phyloP scores from a whole-genome alignment of 179 eudicot genomes.

The Vitellaria paradoxa region DNA sequence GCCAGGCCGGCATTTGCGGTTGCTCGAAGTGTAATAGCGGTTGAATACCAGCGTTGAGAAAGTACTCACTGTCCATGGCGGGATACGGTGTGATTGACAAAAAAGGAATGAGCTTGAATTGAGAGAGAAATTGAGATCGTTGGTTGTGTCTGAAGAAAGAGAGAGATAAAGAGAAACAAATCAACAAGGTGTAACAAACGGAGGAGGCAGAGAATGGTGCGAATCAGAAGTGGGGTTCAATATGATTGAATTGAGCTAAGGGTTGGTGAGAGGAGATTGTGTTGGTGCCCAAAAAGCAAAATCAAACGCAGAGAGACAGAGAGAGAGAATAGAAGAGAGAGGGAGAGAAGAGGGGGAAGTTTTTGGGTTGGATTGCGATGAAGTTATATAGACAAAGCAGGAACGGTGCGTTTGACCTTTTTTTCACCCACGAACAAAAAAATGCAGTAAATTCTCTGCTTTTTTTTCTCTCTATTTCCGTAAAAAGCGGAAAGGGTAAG shows the following conservation, averaged over 20 bases:
- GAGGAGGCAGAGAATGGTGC: conserved; percentile 10
- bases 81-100: neutral
- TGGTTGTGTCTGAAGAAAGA: neutral
- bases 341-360: conserved; percentile 24
- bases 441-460: neutral
- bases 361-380: conserved; percentile 22
- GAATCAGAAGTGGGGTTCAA: conserved; percentile 5
- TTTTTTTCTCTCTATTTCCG: conserved; percentile 9
- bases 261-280: conserved; percentile 26
- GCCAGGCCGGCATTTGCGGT: conserved; percentile 37
- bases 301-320: neutral
- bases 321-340: conserved; percentile 3
- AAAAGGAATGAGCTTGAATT: neutral
- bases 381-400: conserved; percentile 39
- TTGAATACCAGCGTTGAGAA: conserved; percentile 36
- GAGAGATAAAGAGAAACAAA: neutral
- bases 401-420: conserved; percentile 31
- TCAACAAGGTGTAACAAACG: neutral
- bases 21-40: conserved; percentile 35
- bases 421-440: neutral
- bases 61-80: conserved; percentile 67
- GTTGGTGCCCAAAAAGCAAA: conserved; percentile 22
- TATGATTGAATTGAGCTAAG: conserved; percentile 15
- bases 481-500: conserved; percentile 22
- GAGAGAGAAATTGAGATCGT: neutral